Conservation (phyloP, 176 grass and related monocot genomes). For the Carex pumila region DNA sequence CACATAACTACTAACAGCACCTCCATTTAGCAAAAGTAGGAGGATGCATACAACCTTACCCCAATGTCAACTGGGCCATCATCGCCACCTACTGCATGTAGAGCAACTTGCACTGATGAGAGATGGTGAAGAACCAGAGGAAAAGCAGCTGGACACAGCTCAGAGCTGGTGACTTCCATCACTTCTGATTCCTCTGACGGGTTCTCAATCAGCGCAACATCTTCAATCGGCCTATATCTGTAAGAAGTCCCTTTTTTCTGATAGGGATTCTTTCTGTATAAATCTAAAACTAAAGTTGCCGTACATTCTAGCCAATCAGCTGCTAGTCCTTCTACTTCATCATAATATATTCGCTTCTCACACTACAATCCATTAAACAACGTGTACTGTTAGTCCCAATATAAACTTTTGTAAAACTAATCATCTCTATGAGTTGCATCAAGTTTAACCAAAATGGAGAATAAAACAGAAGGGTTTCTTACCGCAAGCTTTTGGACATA, state of each 20-base stretch:
- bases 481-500: constrained; percentile 79
- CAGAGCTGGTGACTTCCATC: constrained; percentile 1
- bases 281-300: constrained; percentile 64
- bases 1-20: neutral
- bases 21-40: constrained; percentile 54
- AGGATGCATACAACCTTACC: constrained; percentile 55
- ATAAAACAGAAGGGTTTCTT: constrained; percentile 18
- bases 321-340: constrained; percentile 66
- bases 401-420: neutral
- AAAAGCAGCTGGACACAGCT: constrained; percentile 41
- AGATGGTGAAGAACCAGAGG: constrained; percentile 66
- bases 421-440: neutral
- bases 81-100: constrained; percentile 71
- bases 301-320: constrained; percentile 86
- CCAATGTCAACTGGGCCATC: constrained; percentile 56
- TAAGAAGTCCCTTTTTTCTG: constrained; percentile 39
- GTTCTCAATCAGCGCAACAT: constrained; percentile 61
- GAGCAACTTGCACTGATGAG: constrained; percentile 63
- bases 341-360: constrained; percentile 89
- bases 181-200: constrained; percentile 38
- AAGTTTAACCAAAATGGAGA: neutral
- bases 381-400: neutral
- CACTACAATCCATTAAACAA: constrained; percentile 48
- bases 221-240: constrained; percentile 56
- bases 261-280: constrained; percentile 36